Base-by-base conservation (phyloP, 23 red algal genomes). In the Gracilariopsis chorda region DNA sequence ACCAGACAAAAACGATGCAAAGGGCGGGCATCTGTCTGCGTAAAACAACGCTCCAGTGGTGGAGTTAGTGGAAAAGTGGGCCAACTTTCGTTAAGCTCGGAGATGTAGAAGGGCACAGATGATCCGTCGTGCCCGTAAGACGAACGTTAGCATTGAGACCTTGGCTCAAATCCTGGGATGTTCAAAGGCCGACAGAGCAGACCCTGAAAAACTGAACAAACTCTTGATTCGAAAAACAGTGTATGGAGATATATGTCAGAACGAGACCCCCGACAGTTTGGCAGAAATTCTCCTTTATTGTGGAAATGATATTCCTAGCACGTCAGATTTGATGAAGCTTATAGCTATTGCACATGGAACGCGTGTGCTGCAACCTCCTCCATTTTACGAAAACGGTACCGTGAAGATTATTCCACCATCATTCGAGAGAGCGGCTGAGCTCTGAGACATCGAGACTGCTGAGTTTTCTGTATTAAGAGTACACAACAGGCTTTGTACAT, bases 221-320 rank as follows among this genome's bases (percentile, higher is more conserved):
- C 42, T 42, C 42, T 24, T 36, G 19, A 36, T 0, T 12, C 28
- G 69, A 0, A 76, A 23, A 36, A 12, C 69, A 46, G 69, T 76
- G 11, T 76, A 39, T 27, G 69, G 69, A 13, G 69, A 76, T 76
- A 76, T 76, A 25, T 76, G 69, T 76, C 69, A 76, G 21, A 76
- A 76, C 21, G 69, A 76, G 40, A 76, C 69, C 7, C 28, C 32
- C 11, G 33, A 76, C 11, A 42, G 33, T 39, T 39, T 76, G 12
- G 25, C 10, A 20, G 40, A 46, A 40, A 40, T 76, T 76, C 69
- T 76, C 10, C 12, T 76, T n/a, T 0, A 12, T 19, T 42, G 28
- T 13, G 40, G 40, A 12, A 76, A 76, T 40, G 25, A 37, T 44
- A 39, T 23, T 40, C 30, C 32, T 13, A 14, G 9, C 11, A 36